Base-by-base conservation (phyloP, 257 asterid species). In the Nicotiana sylvestris region DNA sequence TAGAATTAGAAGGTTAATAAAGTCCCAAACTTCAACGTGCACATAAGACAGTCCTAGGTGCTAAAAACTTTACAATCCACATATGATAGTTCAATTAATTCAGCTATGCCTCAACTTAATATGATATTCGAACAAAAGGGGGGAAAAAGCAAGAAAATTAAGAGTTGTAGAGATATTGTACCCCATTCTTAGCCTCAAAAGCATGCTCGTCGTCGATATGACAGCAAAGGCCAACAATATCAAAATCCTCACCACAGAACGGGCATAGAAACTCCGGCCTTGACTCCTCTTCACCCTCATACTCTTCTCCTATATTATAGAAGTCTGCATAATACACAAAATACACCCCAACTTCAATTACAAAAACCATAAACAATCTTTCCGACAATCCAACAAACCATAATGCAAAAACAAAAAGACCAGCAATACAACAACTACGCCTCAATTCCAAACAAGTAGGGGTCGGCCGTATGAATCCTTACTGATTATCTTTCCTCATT, bases 141-240 rank as follows among this genome's bases (percentile, higher is more conserved):
- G 11, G n/a, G 46, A 25, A 51, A 49, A 21, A 74, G 15, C 1
- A 66, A 66, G 81, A 33, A 82, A 32, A 57, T 27, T 77, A 43
- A 81, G 57, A 35, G 30, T 6, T 16, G 30, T 17, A 55, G 17
- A 10, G 29, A 74, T 6, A 25, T 29, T 4, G 18, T 92, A 95
- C 98, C 95, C 98, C 98, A 78, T 91, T 93, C 88, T 90, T 95
- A 76, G 96, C 91, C 87, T 92, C 96, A 25, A 93, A n/a, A 16
- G 95, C 86, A 78, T 95, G 99, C 58, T 91, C 96, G 84, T 93
- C 98, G 33, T 93, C 99, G 66, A 95, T 84, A 87, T 93, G 99
- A 85, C 98, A 93, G 80, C 97, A 95, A 35, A 95, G 94, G 66
- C 98, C 98, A 77, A 95, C 91, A 74, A 93, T 88, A 85, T 95